Base-by-base conservation (phyloP, 805 yeast species). In the Kuraishia cidri region DNA sequence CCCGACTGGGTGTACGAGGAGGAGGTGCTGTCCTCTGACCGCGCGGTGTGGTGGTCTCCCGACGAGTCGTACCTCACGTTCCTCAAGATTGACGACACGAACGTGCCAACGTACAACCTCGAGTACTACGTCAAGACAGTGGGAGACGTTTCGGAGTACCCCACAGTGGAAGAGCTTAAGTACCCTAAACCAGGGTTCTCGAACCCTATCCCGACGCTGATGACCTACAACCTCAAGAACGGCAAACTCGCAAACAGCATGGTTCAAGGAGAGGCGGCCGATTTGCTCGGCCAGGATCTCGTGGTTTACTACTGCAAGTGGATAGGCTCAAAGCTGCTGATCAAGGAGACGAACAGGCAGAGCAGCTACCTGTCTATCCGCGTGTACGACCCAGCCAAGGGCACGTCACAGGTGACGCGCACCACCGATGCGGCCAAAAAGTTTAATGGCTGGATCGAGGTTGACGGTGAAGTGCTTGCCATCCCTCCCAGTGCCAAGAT, bases 1-100 rank as follows among this genome's bases (percentile, higher is more conserved):
- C 76, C 88, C 0, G 92, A 82, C 46, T 83, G 94, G 92, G 78
- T 82, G 2, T 82, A 82, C 50, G 94, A 83, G 50, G 94, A 83
- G 47, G 94, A 83, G 45, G 83, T 83, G 1, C 54, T 76, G 9
- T 66, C 66, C 0, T 44, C 57, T 11, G 88, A 79, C 39, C 54
- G 50, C 23, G 74, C 81, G 1, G 56, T 81, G 9, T 81, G 86
- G 82, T 82, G 90, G 87, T 59, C 78, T 11, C 78, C 80, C 1
- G 73, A 75, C 40, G 82, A 78, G 41, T 50, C 71, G 2, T 59
- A 58, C 34, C 39, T 81, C 30, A 58, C 78, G 0, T 83, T 61
- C 44, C 64, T 79, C 38, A 66, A 58, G 40, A 63, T 72, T 15
- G 66, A 82, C 44, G 88, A 81, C 40, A 63, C 80, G 0, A 45